Percentiles rank a stretch among this genome's conserved stretches.
phyloP scores from a whole-genome alignment of 1,139 yeast species.

The Debaryomyces psychrophilus region DNA sequence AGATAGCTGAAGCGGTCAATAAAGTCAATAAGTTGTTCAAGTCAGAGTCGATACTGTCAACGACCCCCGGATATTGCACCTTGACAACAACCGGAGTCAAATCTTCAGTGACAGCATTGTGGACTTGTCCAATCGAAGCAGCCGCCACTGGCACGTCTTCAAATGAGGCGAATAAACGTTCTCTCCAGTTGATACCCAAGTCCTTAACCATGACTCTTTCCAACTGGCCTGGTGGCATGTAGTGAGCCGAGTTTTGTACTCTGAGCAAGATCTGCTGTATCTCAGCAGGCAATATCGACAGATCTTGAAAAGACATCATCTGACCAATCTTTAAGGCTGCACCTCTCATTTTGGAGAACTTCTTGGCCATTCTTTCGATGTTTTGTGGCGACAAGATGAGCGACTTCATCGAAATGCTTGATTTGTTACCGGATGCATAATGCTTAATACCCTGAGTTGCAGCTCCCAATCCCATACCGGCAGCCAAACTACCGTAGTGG shows the following conservation, averaged over 20 bases:
- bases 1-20: slow-evolving; percentile 79
- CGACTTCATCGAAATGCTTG: slow-evolving; percentile 57
- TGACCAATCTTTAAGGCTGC: slow-evolving; percentile 97
- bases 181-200: slow-evolving; percentile 80
- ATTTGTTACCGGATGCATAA: slow-evolving; percentile 54
- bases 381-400: slow-evolving; percentile 78
- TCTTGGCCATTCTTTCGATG: slow-evolving; percentile 83
- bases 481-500: slow-evolving; percentile 92
- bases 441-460: slow-evolving; percentile 78
- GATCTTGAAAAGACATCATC: slow-evolving; percentile 91
- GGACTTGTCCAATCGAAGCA: slow-evolving; percentile 97
- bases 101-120: slow-evolving; percentile 70
- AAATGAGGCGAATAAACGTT: slow-evolving; percentile 65
- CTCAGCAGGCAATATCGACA: slow-evolving; percentile 80
- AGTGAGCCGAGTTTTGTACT: slow-evolving; percentile 93
- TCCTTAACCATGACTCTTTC: slow-evolving; percentile 74
- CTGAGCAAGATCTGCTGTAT: slow-evolving; percentile 77
- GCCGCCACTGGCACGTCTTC: slow-evolving; percentile 95
- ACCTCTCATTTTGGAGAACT: slow-evolving; percentile 93
- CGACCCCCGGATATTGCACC: slow-evolving; percentile 98
- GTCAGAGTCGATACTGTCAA: slow-evolving; percentile 89
- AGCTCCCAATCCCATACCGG: slow-evolving; percentile 86
- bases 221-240: slow-evolving; percentile 92
- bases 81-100: slow-evolving; percentile 88
- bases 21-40: slow-evolving; percentile 80